Evolutionary conservation across 176 grass and related monocot species (phyloP).

Genomic region (Paspalum vaginatum): DNA sequence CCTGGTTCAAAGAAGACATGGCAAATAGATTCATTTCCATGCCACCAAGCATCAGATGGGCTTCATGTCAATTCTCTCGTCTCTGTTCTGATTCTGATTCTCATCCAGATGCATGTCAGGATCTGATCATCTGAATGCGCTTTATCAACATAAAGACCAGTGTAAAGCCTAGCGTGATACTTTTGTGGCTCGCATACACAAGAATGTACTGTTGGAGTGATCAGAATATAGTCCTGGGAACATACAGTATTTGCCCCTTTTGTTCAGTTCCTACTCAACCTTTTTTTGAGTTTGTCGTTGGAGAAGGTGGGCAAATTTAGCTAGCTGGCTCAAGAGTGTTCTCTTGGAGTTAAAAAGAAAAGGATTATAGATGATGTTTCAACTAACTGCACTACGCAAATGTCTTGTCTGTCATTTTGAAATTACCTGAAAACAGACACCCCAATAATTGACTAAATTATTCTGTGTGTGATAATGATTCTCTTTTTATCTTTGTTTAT

Average conservation of each 20-base stretch:
- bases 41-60: background rate
- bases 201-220: background rate
- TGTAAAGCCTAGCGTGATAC: background rate
- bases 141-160: background rate
- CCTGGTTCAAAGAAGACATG: conserved; percentile 24
- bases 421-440: background rate
- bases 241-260: background rate
- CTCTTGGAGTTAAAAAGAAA: background rate
- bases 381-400: conserved; percentile 26
- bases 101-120: background rate
- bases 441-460: conserved; percentile 22
- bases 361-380: conserved; percentile 31
- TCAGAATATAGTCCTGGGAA: background rate
- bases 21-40: background rate
- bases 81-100: background rate
- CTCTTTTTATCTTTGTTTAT: conserved; percentile 28
- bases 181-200: background rate
- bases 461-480: background rate
- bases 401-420: conserved; percentile 5
- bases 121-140: conserved; percentile 20
- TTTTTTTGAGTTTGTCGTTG: background rate
- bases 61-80: background rate
- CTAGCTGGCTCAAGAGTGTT: background rate
- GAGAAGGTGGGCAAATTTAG: background rate
- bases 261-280: background rate